Evolutionary conservation across 1,284 basidiomycete genomes (phyloP).

Genomic region (Malassezia arunalokei): DNA sequence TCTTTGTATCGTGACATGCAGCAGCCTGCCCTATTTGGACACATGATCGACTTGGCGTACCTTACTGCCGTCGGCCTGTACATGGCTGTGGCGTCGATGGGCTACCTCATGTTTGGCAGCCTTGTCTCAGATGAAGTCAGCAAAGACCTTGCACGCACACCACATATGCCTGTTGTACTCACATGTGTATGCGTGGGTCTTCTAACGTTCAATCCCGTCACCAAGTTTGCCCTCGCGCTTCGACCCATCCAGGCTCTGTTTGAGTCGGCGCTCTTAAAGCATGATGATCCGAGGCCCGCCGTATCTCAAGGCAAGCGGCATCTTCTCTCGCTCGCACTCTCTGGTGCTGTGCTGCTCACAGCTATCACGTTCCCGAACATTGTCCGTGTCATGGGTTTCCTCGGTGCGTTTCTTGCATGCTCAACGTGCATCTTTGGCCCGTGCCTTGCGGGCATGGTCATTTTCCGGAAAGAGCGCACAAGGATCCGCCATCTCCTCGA

Average conservation of each 20-base stretch:
- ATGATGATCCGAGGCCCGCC: background rate
- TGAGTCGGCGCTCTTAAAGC: constrained; percentile 17
- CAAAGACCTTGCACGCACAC: constrained; percentile 63
- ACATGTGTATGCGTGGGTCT: constrained; percentile 76
- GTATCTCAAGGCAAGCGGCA: constrained; percentile 1
- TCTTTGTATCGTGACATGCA: constrained; percentile 79
- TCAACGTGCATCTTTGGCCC: constrained; percentile 49
- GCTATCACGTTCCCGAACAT: constrained; percentile 62
- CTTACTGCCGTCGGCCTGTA: constrained; percentile 67
- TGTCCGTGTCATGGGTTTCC: constrained; percentile 74
- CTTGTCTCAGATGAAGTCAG: constrained; percentile 64
- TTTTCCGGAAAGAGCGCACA: constrained; percentile 17
- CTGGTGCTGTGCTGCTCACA: constrained; percentile 25
- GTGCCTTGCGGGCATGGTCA: constrained; percentile 26
- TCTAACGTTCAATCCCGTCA: constrained; percentile 61
- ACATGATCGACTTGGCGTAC: constrained; percentile 78
- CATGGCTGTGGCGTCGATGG: constrained; percentile 65
- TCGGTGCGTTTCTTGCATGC: constrained; percentile 74
- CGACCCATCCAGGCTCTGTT: constrained; percentile 53
- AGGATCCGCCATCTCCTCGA: constrained; percentile 15
- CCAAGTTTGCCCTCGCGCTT: constrained; percentile 75
- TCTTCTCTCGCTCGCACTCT: constrained; percentile 19
- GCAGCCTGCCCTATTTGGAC: constrained; percentile 66
- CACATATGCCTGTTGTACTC: constrained; percentile 61
- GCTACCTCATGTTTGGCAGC: constrained; percentile 62